Evolutionary conservation across 108 stramenopile species (phyloP), one percentile per base, ranked within the genome.

Genomic region (Chaetoceros muelleri): DNA sequence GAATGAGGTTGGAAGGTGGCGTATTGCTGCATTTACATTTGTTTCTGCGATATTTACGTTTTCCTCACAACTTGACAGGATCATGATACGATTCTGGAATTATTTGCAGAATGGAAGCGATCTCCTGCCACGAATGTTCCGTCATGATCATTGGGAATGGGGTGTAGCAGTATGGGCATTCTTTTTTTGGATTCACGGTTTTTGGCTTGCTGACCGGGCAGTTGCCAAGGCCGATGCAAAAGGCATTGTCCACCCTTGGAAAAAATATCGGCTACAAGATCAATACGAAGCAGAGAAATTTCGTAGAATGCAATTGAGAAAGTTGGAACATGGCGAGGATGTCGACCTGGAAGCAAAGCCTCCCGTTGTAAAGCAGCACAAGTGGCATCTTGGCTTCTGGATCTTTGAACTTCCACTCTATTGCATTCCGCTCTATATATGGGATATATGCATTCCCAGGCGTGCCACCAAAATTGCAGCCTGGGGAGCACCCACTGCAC

Each of bases 211-310:
- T 24, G 60, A 61, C 28, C 23, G 24, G 24, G 19, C 25, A 2
- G 60, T 61, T 10, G 30, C 48, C 19, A 49, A 40, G 50, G 60
- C 60, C n/a, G 49, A 50, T 28, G 29, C n/a, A 16, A 47, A 61
- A 30, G 60, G 60, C 2, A 49, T 26, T 23, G 28, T 61, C 24
- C 60, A 61, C 28, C 60, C 60, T 5, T 61, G 60, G 60, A 50
- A 51, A 2, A 51, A 61, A 51, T 61, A 61, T 22, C 48, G 60
- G 2, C 30, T 61, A 2, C 60, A 61, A 61, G 60, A 61, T 51
- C 60, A 48, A 2, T 61, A 51, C 28, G 60, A 61, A 30, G 60
- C 60, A 13, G 60, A 61, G 21, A 61, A 61, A 29, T 48, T 21
- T 30, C 60, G 60, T 7, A 47, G 60, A 8, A 25, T 28, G 16